Percentiles rank a stretch among this genome's conserved stretches.
Conservation (phyloP, 2,329 filamentous ascomycete species). For the Cyclaneusma minus region DNA sequence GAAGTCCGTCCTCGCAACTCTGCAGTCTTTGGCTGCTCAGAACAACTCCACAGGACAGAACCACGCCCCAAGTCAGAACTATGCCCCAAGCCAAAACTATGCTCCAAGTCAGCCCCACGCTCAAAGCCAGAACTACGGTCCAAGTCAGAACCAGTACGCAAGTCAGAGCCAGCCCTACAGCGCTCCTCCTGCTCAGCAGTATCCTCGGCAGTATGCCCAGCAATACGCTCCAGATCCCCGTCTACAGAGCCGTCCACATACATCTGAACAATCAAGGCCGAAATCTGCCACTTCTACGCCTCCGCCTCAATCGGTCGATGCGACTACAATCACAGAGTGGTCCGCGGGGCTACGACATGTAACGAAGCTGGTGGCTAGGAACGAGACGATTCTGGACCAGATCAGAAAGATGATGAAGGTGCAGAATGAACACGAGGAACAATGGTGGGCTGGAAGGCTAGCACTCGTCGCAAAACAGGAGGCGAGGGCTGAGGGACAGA, state of each 20-base stretch:
- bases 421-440: conserved; percentile 45
- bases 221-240: no score
- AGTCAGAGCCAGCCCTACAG: no score
- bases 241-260: no score
- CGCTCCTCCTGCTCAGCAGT: no score
- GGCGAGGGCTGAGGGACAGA: conserved; percentile 33
- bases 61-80: conserved; percentile 1
- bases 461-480: conserved; percentile 33
- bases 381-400: conserved; percentile 25
- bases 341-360: conserved; percentile 32
- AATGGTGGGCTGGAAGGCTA: conserved; percentile 40
- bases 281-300: no score
- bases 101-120: conserved; percentile 4
- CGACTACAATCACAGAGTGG: conserved; percentile 33
- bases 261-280: no score
- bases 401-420: conserved; percentile 43
- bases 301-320: no score
- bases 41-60: conserved; percentile 2
- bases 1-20: conserved; percentile 16
- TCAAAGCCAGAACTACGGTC: conserved; percentile 4
- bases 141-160: conserved; percentile 5
- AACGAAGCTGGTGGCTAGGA: conserved; percentile 29
- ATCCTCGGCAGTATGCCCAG: no score
- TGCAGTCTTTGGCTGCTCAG: conserved; percentile 14
- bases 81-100: conserved; percentile 5